Percentiles rank a stretch among this genome's conserved stretches.
Evolutionary conservation across 1,284 basidiomycete genomes (phyloP).

Genomic region (Apiotrichum brassicae): DNA sequence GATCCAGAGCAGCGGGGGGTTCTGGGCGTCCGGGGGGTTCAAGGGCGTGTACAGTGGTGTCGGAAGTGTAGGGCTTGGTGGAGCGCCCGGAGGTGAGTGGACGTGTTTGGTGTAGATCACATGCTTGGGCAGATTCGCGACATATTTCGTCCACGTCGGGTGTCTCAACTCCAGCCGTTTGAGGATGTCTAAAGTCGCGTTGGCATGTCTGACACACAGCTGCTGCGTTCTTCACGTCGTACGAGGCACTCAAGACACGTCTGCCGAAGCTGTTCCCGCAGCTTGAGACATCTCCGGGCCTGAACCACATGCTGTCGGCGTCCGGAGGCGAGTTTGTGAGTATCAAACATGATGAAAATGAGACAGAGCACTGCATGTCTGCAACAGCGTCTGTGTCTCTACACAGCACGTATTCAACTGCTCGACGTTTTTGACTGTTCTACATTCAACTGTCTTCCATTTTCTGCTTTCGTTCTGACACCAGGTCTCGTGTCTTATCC

Average conservation of each 20-base stretch:
- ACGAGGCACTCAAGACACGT: conserved; percentile 77
- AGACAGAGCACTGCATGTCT: too few species aligned
- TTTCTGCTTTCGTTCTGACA: conserved; percentile 15
- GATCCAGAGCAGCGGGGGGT: conserved; percentile 81
- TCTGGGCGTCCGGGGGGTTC: conserved; percentile 80
- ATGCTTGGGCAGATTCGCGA: too few species aligned
- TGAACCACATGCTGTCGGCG: conserved; percentile 75
- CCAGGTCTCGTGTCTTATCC: conserved; percentile 82
- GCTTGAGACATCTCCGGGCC: conserved; percentile 54
- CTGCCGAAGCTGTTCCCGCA: conserved; percentile 52
- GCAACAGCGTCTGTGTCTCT: too few species aligned
- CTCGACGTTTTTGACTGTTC: too few species aligned
- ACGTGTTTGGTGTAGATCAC: too few species aligned
- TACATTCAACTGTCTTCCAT: too few species aligned
- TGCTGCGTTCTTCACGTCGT: conserved; percentile 90
- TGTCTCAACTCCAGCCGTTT: neutral
- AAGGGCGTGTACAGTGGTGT: conserved; percentile 88
- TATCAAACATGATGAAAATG: conserved; percentile 14
- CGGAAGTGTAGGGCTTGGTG: conserved; percentile 90
- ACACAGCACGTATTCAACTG: too few species aligned
- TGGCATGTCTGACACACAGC: conserved; percentile 58
- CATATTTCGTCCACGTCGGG: neutral
- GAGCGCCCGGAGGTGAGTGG: conserved; percentile 82
- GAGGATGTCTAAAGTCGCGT: too few species aligned
- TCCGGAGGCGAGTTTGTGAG: conserved; percentile 74